These are phyloP conservation scores for Aspergillus sergii DNA, from an alignment of 2,329 filamentous ascomycete genomes.

Conservation along the genomic window DNA sequence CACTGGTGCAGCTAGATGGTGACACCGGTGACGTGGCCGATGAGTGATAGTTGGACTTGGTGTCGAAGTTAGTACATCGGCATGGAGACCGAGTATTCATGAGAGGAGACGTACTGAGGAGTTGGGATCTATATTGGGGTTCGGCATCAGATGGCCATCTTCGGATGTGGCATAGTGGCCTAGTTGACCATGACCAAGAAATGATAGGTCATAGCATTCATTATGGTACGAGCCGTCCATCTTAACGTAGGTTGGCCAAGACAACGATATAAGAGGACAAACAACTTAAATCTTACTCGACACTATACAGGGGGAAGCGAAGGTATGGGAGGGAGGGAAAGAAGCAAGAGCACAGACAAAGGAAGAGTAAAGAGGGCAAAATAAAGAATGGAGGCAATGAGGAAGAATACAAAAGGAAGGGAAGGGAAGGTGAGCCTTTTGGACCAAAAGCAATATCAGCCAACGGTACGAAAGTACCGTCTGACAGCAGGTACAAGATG, in stretches of 20 bases:
- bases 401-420: neutral
- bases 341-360: neutral
- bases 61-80: neutral
- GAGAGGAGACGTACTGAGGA: neutral
- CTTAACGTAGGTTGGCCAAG: neutral
- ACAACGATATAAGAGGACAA: neutral
- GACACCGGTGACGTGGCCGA: constrained; percentile 5
- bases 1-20: neutral
- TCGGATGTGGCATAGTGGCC: neutral
- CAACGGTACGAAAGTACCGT: neutral
- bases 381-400: neutral
- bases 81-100: neutral
- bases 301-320: neutral
- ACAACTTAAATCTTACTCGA: neutral
- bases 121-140: neutral
- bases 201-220: neutral
- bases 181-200: neutral
- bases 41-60: constrained; percentile 1
- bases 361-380: neutral
- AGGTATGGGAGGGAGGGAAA: neutral
- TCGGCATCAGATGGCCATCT: constrained; percentile 5
- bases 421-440: neutral
- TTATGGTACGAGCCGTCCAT: neutral
- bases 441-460: neutral
- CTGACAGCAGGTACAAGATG: neutral